Evolutionary conservation across 1,284 basidiomycete genomes (phyloP).

Genomic region (Waitea zeae): DNA sequence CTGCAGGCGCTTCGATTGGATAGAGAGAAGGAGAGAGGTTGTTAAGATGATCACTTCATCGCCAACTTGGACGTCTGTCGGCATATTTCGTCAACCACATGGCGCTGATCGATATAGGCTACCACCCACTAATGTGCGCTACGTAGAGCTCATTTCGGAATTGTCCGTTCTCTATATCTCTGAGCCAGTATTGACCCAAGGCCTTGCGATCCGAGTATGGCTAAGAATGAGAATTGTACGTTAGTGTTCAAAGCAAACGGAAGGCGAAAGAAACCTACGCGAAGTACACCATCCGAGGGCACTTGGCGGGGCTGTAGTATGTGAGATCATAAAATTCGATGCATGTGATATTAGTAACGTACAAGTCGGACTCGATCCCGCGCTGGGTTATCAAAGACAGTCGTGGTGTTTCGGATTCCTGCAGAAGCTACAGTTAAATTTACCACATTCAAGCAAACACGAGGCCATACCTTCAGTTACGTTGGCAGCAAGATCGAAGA

Average conservation of each 20-base stretch:
- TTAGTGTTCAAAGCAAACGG: not conserved
- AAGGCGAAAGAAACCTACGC: slow-evolving; percentile 28
- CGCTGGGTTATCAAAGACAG: slow-evolving; percentile 88
- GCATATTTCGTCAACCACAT: not conserved
- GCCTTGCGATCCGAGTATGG: slow-evolving; percentile 84
- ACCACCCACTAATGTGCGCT: slow-evolving; percentile 65
- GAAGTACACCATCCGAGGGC: slow-evolving; percentile 71
- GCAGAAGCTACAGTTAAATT: not conserved
- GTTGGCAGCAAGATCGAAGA: slow-evolving; percentile 92
- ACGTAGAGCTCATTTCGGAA: slow-evolving; percentile 81
- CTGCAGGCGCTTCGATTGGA: slow-evolving; percentile 74
- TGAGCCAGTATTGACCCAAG: slow-evolving; percentile 92
- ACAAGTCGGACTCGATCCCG: slow-evolving; percentile 79
- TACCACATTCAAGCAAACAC: not conserved
- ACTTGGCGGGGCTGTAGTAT: slow-evolving; percentile 62
- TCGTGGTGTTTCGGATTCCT: slow-evolving; percentile 96
- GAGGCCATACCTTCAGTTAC: slow-evolving; percentile 66
- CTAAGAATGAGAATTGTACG: slow-evolving; percentile 18
- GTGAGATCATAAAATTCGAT: slow-evolving; percentile 2
- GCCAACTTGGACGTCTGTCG: slow-evolving; percentile 54
- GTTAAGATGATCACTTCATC: slow-evolving; percentile 81
- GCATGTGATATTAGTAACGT: slow-evolving; percentile 12
- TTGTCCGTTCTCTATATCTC: slow-evolving; percentile 76
- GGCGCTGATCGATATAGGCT: not conserved
- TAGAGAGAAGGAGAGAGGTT: slow-evolving; percentile 61